A percentile compares a stretch with the other conserved stretches of the same genome.
phyloP scores from a whole-genome alignment of 306 rosid genomes.

The Gillenia trifoliata region DNA sequence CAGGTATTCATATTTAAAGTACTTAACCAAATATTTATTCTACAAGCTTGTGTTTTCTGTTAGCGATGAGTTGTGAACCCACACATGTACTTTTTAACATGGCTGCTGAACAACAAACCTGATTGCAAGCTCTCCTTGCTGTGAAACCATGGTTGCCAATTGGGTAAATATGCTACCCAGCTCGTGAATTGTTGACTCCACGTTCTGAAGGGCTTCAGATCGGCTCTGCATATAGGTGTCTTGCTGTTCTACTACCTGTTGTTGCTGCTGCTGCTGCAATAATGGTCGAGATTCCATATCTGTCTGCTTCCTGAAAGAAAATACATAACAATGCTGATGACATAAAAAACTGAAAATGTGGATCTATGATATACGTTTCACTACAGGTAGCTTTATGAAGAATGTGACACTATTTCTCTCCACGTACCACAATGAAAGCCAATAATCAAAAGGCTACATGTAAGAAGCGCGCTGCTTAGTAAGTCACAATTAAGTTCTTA shows the following conservation, averaged over 20 bases:
- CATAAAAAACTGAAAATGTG: slow-evolving; percentile 17
- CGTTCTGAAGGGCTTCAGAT: slow-evolving; percentile 93
- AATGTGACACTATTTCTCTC: background rate
- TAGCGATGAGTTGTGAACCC: background rate
- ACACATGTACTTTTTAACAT: background rate
- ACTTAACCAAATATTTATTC: background rate
- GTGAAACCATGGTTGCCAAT: slow-evolving; percentile 90
- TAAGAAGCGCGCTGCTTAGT: background rate
- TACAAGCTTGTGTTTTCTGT: background rate
- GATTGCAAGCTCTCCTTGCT: slow-evolving; percentile 95
- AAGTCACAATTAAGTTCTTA: background rate
- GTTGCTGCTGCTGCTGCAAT: slow-evolving; percentile 57
- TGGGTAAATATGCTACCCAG: slow-evolving; percentile 86
- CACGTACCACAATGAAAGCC: background rate
- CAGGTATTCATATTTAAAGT: background rate
- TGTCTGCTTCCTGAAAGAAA: slow-evolving; percentile 54
- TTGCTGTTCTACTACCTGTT: slow-evolving; percentile 64
- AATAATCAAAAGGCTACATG: background rate
- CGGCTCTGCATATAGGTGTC: slow-evolving; percentile 94
- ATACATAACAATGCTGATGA: background rate
- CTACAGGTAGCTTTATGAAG: background rate
- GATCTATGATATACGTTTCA: background rate
- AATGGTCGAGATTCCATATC: slow-evolving; percentile 88
- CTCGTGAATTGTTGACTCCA: slow-evolving; percentile 94
- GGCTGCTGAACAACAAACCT: slow-evolving; percentile 40